Conservation (phyloP, 495 filamentous ascomycete genomes). For the Chaetomium tenue region DNA sequence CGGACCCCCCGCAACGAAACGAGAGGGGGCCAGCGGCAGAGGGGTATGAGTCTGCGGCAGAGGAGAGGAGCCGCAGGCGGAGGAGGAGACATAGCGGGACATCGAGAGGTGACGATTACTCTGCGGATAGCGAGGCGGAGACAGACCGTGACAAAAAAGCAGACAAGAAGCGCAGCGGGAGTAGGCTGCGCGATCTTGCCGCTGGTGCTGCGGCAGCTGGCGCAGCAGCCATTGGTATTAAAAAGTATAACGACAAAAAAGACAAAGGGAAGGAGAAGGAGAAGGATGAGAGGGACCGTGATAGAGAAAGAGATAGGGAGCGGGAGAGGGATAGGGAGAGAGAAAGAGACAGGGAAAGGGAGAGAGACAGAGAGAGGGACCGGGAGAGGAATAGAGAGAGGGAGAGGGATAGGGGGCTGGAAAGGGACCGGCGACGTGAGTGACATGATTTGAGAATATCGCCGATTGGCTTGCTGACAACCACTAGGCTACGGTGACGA, state of each 20-base stretch:
- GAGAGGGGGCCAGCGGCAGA: slow-evolving; percentile 17
- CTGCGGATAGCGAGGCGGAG: slow-evolving; percentile 39
- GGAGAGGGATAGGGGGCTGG: slow-evolving; percentile 35
- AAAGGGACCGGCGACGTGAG: slow-evolving; percentile 44
- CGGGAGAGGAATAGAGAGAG: slow-evolving; percentile 27
- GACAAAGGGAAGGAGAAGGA: slow-evolving; percentile 40
- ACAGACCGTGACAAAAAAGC: slow-evolving; percentile 38
- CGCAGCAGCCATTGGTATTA: slow-evolving; percentile 75
- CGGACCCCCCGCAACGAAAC: slow-evolving; percentile 18
- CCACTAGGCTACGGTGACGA: slow-evolving; percentile 45
- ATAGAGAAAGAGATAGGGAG: slow-evolving; percentile 27
- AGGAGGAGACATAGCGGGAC: slow-evolving; percentile 27
- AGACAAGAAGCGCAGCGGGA: slow-evolving; percentile 59
- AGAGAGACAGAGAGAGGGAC: slow-evolving; percentile 21
- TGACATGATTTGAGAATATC: neutral
- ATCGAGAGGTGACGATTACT: slow-evolving; percentile 25
- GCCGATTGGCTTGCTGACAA: slow-evolving; percentile 21
- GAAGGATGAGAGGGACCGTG: slow-evolving; percentile 21
- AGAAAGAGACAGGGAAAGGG: slow-evolving; percentile 41
- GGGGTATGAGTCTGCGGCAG: slow-evolving; percentile 38
- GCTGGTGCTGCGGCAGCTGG: slow-evolving; percentile 67
- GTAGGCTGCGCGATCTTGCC: slow-evolving; percentile 63
- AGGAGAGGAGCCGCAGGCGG: slow-evolving; percentile 32
- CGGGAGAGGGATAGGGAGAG: slow-evolving; percentile 33
- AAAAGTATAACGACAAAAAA: slow-evolving; percentile 61